Conservation (phyloP, 148 eudicot genomes). For the Mesembryanthemum crystallinum region DNA sequence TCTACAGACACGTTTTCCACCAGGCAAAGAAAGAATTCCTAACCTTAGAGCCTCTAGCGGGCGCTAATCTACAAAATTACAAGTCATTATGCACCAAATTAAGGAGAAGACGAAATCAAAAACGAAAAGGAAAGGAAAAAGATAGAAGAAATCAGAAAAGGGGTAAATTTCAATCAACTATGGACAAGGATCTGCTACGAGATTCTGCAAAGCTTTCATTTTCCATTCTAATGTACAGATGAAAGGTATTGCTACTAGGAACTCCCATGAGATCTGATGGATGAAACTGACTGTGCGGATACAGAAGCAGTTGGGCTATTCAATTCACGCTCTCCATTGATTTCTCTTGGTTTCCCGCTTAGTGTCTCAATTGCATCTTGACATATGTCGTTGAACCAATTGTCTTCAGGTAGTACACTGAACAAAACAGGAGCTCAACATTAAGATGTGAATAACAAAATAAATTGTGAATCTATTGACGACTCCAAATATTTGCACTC, state of each 20-base stretch:
- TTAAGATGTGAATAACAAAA: too few relatives aligned
- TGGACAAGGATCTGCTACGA: conserved; percentile 24
- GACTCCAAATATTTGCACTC: neutral
- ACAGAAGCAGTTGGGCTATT: conserved; percentile 94
- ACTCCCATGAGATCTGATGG: conserved; percentile 85
- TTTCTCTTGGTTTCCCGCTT: conserved; percentile 66
- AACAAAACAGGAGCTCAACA: neutral
- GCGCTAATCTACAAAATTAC: conserved; percentile 26
- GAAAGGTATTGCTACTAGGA: conserved; percentile 37
- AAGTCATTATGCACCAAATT: neutral
- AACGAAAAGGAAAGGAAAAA: neutral
- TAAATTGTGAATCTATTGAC: neutral
- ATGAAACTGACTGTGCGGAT: conserved; percentile 89
- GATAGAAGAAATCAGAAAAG: neutral
- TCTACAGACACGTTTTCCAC: conserved; percentile 17
- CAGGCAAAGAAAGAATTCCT: neutral
- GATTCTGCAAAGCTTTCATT: conserved; percentile 2
- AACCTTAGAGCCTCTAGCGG: neutral
- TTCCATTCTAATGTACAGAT: conserved; percentile 42
- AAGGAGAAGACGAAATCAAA: neutral
- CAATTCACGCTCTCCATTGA: conserved; percentile 66
- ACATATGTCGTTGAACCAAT: conserved; percentile 73
- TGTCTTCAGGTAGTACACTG: conserved; percentile 80
- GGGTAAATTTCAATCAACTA: conserved; percentile 13
- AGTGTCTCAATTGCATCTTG: conserved; percentile 74